Evolutionary conservation across 805 yeast genomes (phyloP), one percentile per base, ranked within the genome.

Genomic region (Ogataea trehalophila): DNA sequence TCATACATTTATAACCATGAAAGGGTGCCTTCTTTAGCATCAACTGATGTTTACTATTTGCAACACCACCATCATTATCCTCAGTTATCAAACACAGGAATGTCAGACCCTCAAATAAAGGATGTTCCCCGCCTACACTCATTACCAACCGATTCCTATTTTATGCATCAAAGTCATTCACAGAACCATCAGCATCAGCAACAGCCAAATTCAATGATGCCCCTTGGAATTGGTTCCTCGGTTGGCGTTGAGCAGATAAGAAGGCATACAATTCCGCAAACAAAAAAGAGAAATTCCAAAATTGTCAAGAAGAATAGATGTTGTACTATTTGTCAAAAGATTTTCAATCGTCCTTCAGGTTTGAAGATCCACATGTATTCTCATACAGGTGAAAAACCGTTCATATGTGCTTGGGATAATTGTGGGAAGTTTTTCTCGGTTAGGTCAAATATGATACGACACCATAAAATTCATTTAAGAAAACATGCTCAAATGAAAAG

Each of bases 331-430:
- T 88, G 96, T 63, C 75, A 79, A 41, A 87, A 88, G 62, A 81
- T 79, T 45, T 89, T 89, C 69, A 83, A 87, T 56, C 77, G 95
- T 59, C 91, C 95, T 8, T 83, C 90, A 11, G 87, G 94, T 1
- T 70, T 88, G 46, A 84, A 82, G 52, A 88, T 91, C 4, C 96
- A 89, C 65, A 72, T 76, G 54, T 78, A 87, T 54, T 84, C 87
- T 6, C 96, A 89, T 62, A 83, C 89, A 0, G 90, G 90, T n/a
- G 89, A 82, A 58, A 83, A 83, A 54, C 90, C 90, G 8, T 84
- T 79, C 60, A 67, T 68, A 47, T 84, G 89, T 61, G 54, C 56
- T 20, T 83, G 86, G 80, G 69, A 69, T 0, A 78, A 75, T 17
- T 89, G 97, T 65, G 80, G 79, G 0, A 80, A 83, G 57, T 58